These are phyloP conservation scores for Thelephora terrestris DNA, from an alignment of 1,284 basidiomycete species.

Conservation along the genomic window DNA sequence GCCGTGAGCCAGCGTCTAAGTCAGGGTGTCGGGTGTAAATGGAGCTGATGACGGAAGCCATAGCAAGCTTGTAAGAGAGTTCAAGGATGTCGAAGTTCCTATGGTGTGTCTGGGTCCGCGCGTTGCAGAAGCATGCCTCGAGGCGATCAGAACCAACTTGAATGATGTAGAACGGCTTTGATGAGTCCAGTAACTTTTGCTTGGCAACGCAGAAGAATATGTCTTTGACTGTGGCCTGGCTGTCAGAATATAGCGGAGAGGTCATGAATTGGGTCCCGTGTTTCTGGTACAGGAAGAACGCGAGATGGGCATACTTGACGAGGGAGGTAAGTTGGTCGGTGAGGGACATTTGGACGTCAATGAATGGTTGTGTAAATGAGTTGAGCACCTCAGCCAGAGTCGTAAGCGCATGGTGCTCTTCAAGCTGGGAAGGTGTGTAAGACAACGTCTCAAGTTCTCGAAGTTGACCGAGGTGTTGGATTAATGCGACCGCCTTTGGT, in stretches of 20 bases:
- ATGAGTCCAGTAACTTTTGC: conserved; percentile 13
- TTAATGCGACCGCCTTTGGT: conserved; percentile 9
- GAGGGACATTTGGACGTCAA: conserved; percentile 5
- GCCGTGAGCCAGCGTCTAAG: conserved; percentile 8
- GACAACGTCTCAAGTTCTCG: neutral
- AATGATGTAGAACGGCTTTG: conserved; percentile 11
- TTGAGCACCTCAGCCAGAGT: conserved; percentile 6
- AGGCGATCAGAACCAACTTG: conserved; percentile 14
- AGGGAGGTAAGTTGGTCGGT: conserved; percentile 5
- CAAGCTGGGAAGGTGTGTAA: neutral
- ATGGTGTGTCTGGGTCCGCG: conserved; percentile 11
- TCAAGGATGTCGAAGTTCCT: no score
- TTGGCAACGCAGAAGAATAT: conserved; percentile 16
- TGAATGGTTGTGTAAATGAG: conserved; percentile 9
- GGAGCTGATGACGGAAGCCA: conserved; percentile 12
- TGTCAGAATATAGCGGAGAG: conserved; percentile 15
- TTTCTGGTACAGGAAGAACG: conserved; percentile 18
- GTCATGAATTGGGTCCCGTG: conserved; percentile 12
- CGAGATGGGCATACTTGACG: conserved; percentile 8
- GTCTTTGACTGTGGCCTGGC: conserved; percentile 17
- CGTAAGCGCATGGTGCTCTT: conserved; percentile 2
- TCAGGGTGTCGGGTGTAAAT: conserved; percentile 7
- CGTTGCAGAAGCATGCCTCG: conserved; percentile 13
- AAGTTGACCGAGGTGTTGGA: neutral
- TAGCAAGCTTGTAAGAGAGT: no score